phyloP scores from a whole-genome alignment of 2,329 filamentous ascomycete species.

The Thyridium curvatum region DNA sequence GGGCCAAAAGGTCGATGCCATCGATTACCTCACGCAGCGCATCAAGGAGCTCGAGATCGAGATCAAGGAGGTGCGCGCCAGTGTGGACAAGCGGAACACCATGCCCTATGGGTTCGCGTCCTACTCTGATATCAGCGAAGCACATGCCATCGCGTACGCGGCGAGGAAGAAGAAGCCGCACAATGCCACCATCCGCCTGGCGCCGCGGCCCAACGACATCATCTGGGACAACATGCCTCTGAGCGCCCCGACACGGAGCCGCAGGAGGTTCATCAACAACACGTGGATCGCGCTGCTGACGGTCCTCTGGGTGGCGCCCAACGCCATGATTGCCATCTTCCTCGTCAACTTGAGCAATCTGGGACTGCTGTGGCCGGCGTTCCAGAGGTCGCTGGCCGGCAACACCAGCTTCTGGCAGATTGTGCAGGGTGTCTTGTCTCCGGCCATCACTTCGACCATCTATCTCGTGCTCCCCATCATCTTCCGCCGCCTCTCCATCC shows the following conservation, averaged over 20 bases:
- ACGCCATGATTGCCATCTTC: constrained; percentile 92
- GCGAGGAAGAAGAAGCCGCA: constrained; percentile 75
- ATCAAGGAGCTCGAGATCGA: constrained; percentile 78
- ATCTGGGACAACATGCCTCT: constrained; percentile 93
- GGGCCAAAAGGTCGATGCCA: constrained; percentile 80
- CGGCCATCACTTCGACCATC: constrained; percentile 78
- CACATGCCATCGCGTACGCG: constrained; percentile 80
- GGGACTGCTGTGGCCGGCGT: constrained; percentile 71
- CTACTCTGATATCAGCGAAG: constrained; percentile 81
- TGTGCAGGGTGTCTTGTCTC: constrained; percentile 86
- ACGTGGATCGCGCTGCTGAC: constrained; percentile 81
- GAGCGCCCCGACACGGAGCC: constrained; percentile 58
- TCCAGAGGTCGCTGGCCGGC: constrained; percentile 55
- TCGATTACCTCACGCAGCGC: constrained; percentile 82
- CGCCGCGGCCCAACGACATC: constrained; percentile 82
- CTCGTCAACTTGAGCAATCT: constrained; percentile 79
- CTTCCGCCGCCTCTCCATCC: constrained; percentile 79
- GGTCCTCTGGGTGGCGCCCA: constrained; percentile 81
- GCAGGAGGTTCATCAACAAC: constrained; percentile 71
- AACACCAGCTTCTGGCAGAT: constrained; percentile 72
- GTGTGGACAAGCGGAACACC: constrained; percentile 80
- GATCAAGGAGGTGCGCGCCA: constrained; percentile 75
- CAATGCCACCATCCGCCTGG: constrained; percentile 70
- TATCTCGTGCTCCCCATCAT: constrained; percentile 86
- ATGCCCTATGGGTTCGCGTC: constrained; percentile 93